Base-by-base conservation (phyloP, 306 rosid genomes). In the Morella rubra region DNA sequence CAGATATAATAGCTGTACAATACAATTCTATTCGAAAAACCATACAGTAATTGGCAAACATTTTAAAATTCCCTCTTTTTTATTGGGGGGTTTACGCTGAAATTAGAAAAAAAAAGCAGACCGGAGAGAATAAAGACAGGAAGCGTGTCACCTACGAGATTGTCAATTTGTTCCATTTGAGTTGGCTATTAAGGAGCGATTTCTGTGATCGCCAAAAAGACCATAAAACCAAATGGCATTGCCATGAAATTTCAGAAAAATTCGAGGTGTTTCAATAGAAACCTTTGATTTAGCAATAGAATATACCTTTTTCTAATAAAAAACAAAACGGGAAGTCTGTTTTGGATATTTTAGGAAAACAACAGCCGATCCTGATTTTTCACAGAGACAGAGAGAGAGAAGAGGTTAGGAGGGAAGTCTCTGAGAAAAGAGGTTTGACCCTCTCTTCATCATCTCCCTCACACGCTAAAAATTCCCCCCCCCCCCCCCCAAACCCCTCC, bases 401-500 rank as follows among this genome's bases (percentile, higher is more conserved):
- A 47, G 3, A 52, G 24, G 52, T 20, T 15, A 6, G 82, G 72
- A 75, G 79, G 74, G 19, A 4, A 0, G 85, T 76, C 82, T 65
- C 58, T 45, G 86, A 80, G 78, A 74, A 20, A 72, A 24, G 59
- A 62, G 80, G 56, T 47, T 61, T 60, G 71, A 54, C 55, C 71
- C 44, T 44, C 45, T 54, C 77, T 66, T 53, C 44, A 9, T 32
- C 51, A 70, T 54, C 71, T 68, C 59, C n/a, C 62, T 53, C 59
- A 74, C 84, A 69, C 80, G 80, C 84, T 44, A 54, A 46, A 5
- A 78, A 72, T 80, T 71, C 78, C 11, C 76, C 75, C 40, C 72
- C 72, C 54, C 75, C 74, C 19, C 37, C 55, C 15, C 49, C 70
- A 73, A 14, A 13, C 54, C 74, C 74, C 16, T 42, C 44, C 46